These are phyloP conservation scores for Candida argentea DNA, from an alignment of 805 yeast genomes.

Conservation along the genomic window DNA sequence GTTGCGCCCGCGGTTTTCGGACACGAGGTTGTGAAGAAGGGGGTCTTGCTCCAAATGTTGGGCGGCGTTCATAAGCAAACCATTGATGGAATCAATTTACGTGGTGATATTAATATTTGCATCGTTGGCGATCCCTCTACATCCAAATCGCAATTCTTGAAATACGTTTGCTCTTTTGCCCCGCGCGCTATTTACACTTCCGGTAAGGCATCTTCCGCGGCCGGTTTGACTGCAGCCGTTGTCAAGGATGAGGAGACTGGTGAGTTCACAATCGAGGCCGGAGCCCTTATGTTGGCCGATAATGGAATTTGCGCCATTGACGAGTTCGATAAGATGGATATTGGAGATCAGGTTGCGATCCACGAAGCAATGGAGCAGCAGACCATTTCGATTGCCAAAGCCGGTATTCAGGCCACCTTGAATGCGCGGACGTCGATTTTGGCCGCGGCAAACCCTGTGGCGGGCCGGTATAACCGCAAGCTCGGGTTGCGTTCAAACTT, in stretches of 20 bases:
- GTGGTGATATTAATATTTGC: slow-evolving; percentile 96
- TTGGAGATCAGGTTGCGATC: slow-evolving; percentile 92
- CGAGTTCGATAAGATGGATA: slow-evolving; percentile 97
- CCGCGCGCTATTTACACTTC: slow-evolving; percentile 96
- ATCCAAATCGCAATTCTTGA: slow-evolving; percentile 89
- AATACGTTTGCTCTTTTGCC: slow-evolving; percentile 82
- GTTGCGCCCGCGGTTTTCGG: slow-evolving; percentile 96
- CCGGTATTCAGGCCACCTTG: slow-evolving; percentile 96
- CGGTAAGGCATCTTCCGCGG: slow-evolving; percentile 97
- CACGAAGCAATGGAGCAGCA: slow-evolving; percentile 99
- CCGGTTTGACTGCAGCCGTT: slow-evolving; percentile 97
- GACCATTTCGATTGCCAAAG: slow-evolving; percentile 95
- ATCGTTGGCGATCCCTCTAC: slow-evolving; percentile 98
- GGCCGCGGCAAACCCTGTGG: slow-evolving; percentile 98
- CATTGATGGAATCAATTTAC: slow-evolving; percentile 83
- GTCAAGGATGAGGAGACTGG: slow-evolving; percentile 96
- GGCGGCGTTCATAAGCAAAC: slow-evolving; percentile 96
- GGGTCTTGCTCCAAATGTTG: slow-evolving; percentile 74
- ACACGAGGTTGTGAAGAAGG: slow-evolving; percentile 89
- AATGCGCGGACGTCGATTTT: slow-evolving; percentile 93
- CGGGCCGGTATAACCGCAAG: slow-evolving; percentile 92
- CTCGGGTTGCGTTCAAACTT: slow-evolving; percentile 75
- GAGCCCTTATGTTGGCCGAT: slow-evolving; percentile 97
- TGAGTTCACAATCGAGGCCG: slow-evolving; percentile 95
- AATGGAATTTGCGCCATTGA: slow-evolving; percentile 98